Evolutionary conservation across 345 rosid species (phyloP), one percentile per base, ranked within the genome.

Genomic region (Corchorus olitorius): DNA sequence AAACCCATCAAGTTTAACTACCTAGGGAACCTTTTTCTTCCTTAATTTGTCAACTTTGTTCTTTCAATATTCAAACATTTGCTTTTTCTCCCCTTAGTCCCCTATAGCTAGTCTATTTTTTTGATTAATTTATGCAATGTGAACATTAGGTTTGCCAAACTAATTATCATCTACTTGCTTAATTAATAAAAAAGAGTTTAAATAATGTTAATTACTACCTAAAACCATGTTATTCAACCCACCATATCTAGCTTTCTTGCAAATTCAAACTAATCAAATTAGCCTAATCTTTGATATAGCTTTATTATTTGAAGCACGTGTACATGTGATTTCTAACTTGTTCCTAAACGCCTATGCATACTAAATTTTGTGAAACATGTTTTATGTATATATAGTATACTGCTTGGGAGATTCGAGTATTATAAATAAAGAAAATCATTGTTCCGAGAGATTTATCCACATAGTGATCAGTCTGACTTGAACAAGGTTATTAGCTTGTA

Each of bases 221-320:
- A 68, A 68, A 68, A 49, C 72, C 72, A 68, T 68, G 72, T 27
- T 49, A 27, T 68, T 27, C 72, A 67, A 67, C 56, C 39, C 3
- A 67, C 20, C 14, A 6, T 68, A 49, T 49, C 54, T 27, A 4
- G 5, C 54, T 34, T 20, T 66, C 33, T 19, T 41, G 1, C 22
- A 33, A 8, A 39, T 11, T 64, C 5, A 41, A 34, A 33, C 8
- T 45, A 45, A 45, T n/a, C n/a, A n/a, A n/a, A n/a, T 37, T 16
- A 8, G 20, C 20, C 6, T 39, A 35, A 27, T 27, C 27, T 63
- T 35, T 63, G 4, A 37, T 17, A 16, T 14, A 7, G 33, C 60
- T n/a, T 19, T 53, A 16, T 16, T 4, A 53, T 53, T 15, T 19
- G 10, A 20, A 0, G 17, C 9, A 39, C 67, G 48, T 63, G 48